Evolutionary conservation across 1,284 basidiomycete species (phyloP), one percentile per base, ranked within the genome.

Genomic region (Chalciporus sp.): DNA sequence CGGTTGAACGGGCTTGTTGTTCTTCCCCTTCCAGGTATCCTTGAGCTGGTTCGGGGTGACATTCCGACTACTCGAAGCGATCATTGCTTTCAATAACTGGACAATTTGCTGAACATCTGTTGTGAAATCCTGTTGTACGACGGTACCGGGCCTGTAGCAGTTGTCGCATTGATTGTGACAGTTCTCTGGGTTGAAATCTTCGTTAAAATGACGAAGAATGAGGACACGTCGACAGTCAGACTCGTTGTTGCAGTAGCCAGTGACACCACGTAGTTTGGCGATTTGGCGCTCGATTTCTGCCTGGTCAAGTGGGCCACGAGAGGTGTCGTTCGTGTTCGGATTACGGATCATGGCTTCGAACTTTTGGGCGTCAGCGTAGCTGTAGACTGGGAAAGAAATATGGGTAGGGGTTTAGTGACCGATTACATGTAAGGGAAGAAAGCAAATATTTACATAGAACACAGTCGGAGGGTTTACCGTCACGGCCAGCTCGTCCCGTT

Each of bases 221-320:
- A 94, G 91, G 3, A 82, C 80, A 1, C 97, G 86, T 9, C 97
- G 87, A 66, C 96, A 99, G 61, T 94, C 91, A 35, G 86, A 84
- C 54, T 84, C 80, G 72, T 98, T 94, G 52, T 76, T 70, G 71
- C 92, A 95, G 71, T 88, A 99, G 49, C 83, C 74, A 12, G 88
- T 77, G 41, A 84, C 81, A 26, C 73, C 72, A 1, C 69, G 67
- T 28, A 91, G 69, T 28, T 80, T 81, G 20, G 80, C 78, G 44
- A 76, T 72, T 57, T 85, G 82, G 12, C 85, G 80, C 46, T 81
- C 75, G 61, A 82, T 83, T 58, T 88, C 84, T 7, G 43, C n/a
- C 9, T 62, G 49, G 46, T 78, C 78, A 0, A 55, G 60, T 14
- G 53, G 56, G 3, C 70, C 76, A 64, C 52, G 75, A 9, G 58